phyloP scores from a whole-genome alignment of 2,329 filamentous ascomycete species.

The Colletotrichum sojae region DNA sequence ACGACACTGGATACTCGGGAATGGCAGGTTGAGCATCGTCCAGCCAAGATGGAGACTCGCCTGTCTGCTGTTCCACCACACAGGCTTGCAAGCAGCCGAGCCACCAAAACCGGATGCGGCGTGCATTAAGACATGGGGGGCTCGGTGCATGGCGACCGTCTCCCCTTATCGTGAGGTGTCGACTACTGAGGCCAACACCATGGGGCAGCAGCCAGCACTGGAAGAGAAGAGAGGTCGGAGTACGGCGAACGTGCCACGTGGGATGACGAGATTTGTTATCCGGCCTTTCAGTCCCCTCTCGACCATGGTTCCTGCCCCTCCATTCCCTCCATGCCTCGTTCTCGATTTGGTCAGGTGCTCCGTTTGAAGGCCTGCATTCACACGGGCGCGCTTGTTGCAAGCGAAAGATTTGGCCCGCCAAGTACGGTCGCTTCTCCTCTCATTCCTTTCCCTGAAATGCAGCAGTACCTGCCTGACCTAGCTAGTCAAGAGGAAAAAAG shows the following conservation, averaged over 20 bases:
- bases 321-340: not conserved
- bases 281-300: not conserved
- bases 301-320: too few relatives aligned
- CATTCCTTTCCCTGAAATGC: too few relatives aligned
- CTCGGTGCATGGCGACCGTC: slow-evolving; percentile 1
- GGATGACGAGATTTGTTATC: slow-evolving; percentile 12
- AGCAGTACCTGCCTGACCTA: too few relatives aligned
- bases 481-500: not conserved
- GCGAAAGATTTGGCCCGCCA: too few relatives aligned
- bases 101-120: not conserved
- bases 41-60: slow-evolving; percentile 27
- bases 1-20: slow-evolving; percentile 25
- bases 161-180: slow-evolving; percentile 17
- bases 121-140: slow-evolving; percentile 10
- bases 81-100: slow-evolving; percentile 25
- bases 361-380: not conserved
- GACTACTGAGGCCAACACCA: not conserved
- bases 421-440: too few relatives aligned
- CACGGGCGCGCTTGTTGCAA: not conserved
- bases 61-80: slow-evolving; percentile 19
- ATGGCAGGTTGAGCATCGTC: slow-evolving; percentile 14
- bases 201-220: not conserved
- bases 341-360: slow-evolving; percentile 1
- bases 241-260: slow-evolving; percentile 32
- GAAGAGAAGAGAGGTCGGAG: slow-evolving; percentile 16